Evolutionary conservation across 2,329 filamentous ascomycete species (phyloP).

Genomic region (Aspergillus latus): DNA sequence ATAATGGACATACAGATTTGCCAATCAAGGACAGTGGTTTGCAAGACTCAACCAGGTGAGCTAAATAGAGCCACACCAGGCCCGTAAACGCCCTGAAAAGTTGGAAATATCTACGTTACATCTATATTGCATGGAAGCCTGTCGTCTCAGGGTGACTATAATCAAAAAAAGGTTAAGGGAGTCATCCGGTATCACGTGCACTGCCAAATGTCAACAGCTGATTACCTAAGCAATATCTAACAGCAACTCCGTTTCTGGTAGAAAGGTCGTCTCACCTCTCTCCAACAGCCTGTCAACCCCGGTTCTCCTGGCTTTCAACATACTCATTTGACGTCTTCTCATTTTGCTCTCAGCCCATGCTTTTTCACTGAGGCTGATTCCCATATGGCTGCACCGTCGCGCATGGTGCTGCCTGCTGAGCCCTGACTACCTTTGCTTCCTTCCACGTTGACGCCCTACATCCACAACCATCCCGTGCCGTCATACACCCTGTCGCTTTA

Average conservation of each 20-base stretch:
- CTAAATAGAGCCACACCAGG: no score
- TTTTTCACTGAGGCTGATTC: slow-evolving; percentile 9
- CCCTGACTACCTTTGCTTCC: slow-evolving; percentile 17
- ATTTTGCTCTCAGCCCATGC: slow-evolving; percentile 14
- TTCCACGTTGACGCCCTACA: slow-evolving; percentile 14
- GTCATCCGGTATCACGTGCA: no score
- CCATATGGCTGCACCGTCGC: slow-evolving; percentile 24
- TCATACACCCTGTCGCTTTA: slow-evolving; percentile 20
- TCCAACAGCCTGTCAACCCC: background rate
- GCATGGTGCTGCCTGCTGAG: slow-evolving; percentile 24
- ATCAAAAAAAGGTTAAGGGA: no score
- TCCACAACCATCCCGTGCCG: slow-evolving; percentile 9
- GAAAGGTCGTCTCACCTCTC: background rate
- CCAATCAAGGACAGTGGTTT: no score
- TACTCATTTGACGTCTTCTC: background rate
- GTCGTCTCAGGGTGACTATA: no score
- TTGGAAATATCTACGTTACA: no score
- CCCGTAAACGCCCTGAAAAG: no score
- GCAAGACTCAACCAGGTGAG: no score
- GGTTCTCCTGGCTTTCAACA: background rate
- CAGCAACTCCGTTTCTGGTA: background rate
- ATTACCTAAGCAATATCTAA: background rate
- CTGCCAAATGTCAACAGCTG: no score
- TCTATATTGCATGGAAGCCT: no score
- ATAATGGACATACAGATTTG: no score